These are phyloP conservation scores for Echinochloa phyllopogon DNA, from an alignment of 176 grass and related monocot species.

Conservation along the genomic window DNA sequence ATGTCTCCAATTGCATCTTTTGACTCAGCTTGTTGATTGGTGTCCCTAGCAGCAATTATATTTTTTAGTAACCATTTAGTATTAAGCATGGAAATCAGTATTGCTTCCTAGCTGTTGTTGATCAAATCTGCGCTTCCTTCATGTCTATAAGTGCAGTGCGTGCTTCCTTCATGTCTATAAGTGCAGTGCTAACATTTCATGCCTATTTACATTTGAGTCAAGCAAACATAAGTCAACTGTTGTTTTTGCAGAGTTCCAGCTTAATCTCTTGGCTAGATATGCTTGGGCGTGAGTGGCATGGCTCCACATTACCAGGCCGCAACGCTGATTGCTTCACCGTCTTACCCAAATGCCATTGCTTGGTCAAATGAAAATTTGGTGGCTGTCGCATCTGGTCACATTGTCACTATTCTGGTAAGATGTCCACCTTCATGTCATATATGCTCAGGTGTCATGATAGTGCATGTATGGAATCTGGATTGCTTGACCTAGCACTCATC, in stretches of 20 bases:
- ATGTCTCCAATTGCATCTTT: not conserved
- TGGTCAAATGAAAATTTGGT: conserved; percentile 88
- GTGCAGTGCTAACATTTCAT: not conserved
- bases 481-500: conserved; percentile 1
- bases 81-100: not conserved
- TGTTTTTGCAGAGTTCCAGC: conserved; percentile 26
- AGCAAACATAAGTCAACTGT: not conserved
- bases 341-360: conserved; percentile 76
- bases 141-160: not conserved
- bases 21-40: not conserved
- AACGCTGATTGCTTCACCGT: conserved; percentile 72
- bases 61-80: not conserved
- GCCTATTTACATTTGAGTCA: conserved; percentile 6
- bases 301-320: conserved; percentile 61
- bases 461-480: not conserved
- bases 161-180: not conserved
- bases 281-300: conserved; percentile 37
- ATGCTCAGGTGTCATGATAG: not conserved
- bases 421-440: conserved; percentile 11
- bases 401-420: conserved; percentile 80
- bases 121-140: not conserved
- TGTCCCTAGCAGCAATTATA: not conserved
- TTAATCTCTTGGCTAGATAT: conserved; percentile 1
- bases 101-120: not conserved
- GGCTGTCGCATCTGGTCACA: conserved; percentile 78